Evolutionary conservation across 305 asterid species (phyloP).

Genomic region (Fraxinus paxiana): DNA sequence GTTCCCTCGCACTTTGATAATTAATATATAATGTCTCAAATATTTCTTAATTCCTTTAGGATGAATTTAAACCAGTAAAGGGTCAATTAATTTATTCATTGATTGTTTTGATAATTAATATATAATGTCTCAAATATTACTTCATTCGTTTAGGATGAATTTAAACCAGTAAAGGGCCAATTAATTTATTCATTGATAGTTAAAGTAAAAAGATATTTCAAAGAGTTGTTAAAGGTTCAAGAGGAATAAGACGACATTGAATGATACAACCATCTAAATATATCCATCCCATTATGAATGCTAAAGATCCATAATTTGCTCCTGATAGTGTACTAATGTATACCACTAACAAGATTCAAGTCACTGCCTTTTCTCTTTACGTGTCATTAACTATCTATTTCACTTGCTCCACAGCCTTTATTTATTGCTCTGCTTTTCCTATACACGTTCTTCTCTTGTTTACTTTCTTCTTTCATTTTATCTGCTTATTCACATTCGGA

Average conservation of each 20-base stretch:
- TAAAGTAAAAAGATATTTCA: neutral
- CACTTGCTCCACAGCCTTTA: neutral
- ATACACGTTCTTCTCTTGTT: neutral
- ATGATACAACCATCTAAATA: neutral
- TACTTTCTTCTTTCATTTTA: conserved; percentile 5
- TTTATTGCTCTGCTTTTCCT: neutral
- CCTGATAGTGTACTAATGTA: neutral
- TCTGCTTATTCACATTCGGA: neutral
- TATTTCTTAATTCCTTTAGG: neutral
- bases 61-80: neutral
- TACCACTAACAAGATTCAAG: neutral
- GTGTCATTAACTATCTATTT: neutral
- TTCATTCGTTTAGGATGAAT: neutral
- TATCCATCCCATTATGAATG: neutral
- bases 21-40: neutral
- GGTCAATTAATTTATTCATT: neutral
- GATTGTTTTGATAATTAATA: neutral
- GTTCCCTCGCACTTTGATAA: neutral
- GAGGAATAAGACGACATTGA: neutral
- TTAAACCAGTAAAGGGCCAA: neutral
- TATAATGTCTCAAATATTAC: neutral
- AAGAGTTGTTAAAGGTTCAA: neutral
- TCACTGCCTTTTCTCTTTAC: neutral
- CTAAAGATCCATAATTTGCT: neutral
- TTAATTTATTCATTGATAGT: neutral